A percentile compares a stretch with the other conserved stretches of the same genome.
Conservation (phyloP, 192 early-diverging fungal species). For the Rhizophagus sp. region DNA sequence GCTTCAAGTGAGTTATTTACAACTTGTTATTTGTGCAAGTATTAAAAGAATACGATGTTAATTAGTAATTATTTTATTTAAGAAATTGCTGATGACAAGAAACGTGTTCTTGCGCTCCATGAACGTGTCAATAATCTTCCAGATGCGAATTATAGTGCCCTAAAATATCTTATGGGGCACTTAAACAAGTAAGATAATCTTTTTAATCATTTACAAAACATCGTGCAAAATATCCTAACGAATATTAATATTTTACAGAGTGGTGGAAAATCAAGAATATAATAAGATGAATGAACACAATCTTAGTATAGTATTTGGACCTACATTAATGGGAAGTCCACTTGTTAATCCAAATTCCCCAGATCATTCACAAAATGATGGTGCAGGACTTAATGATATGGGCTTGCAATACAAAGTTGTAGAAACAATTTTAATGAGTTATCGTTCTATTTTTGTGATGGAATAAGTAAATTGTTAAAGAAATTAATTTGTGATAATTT, state of each 20-base stretch:
- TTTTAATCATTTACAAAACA: constrained; percentile 12
- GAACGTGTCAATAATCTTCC: constrained; percentile 74
- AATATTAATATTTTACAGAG: constrained; percentile 40
- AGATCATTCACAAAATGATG: not conserved
- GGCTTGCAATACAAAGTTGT: constrained; percentile 61
- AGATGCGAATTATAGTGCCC: constrained; percentile 81
- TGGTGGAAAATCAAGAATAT: constrained; percentile 71
- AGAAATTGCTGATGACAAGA: constrained; percentile 66
- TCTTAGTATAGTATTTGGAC: constrained; percentile 91
- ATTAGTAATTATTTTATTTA: not conserved
- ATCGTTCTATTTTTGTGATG: constrained; percentile 63
- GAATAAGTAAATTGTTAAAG: constrained; percentile 3
- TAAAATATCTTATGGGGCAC: constrained; percentile 80
- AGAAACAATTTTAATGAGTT: constrained; percentile 64
- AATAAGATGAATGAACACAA: constrained; percentile 92
- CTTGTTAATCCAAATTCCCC: not conserved
- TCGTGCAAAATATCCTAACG: not conserved
- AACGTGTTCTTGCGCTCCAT: constrained; percentile 68
- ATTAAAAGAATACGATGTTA: not conserved
- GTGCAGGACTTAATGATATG: constrained; percentile 43
- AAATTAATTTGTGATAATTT: not conserved
- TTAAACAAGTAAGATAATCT: constrained; percentile 63
- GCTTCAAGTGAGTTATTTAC: constrained; percentile 61
- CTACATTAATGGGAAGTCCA: constrained; percentile 63
- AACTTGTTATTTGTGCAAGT: constrained; percentile 3